phyloP scores from a whole-genome alignment of 768 basidiomycete species.

The Infundibulicybe gibba region DNA sequence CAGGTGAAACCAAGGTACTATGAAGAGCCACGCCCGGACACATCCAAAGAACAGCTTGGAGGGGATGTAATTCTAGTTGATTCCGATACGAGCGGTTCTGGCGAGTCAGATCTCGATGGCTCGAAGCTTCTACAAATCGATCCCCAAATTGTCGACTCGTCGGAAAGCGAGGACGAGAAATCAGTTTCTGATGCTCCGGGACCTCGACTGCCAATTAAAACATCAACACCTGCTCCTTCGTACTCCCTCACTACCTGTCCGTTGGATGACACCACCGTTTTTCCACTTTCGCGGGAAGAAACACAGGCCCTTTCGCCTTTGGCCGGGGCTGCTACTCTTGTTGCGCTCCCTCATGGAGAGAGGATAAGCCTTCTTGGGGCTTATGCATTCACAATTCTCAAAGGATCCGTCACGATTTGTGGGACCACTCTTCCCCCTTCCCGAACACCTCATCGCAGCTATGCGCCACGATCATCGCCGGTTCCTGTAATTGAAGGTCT shows the following conservation, averaged over 20 bases:
- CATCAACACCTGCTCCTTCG: constrained; percentile 22
- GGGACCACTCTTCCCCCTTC: constrained; percentile 50
- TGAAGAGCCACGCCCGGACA: constrained; percentile 14
- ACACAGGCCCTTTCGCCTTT: constrained; percentile 13
- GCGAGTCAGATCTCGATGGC: not conserved
- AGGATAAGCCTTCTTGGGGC: constrained; percentile 67
- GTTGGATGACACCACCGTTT: constrained; percentile 36
- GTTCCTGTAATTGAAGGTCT: constrained; percentile 46
- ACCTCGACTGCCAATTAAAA: constrained; percentile 9
- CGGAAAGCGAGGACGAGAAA: constrained; percentile 35
- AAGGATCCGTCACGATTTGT: constrained; percentile 54
- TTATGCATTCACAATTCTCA: constrained; percentile 58
- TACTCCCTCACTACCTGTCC: constrained; percentile 48
- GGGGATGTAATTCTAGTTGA: constrained; percentile 36
- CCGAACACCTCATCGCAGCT: constrained; percentile 45
- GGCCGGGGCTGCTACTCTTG: constrained; percentile 20
- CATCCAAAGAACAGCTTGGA: constrained; percentile 28
- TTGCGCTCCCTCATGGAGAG: constrained; percentile 45
- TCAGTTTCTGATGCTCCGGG: constrained; percentile 6
- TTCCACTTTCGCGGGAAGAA: constrained; percentile 39
- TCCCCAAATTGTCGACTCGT: constrained; percentile 43
- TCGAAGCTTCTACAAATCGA: constrained; percentile 61
- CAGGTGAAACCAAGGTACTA: constrained; percentile 30
- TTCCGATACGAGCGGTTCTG: constrained; percentile 28
- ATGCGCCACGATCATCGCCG: constrained; percentile 78